A percentile compares a stretch with the other conserved stretches of the same genome.
phyloP scores from a whole-genome alignment of 495 filamentous ascomycete species.

The Bathelium albidoporum region DNA sequence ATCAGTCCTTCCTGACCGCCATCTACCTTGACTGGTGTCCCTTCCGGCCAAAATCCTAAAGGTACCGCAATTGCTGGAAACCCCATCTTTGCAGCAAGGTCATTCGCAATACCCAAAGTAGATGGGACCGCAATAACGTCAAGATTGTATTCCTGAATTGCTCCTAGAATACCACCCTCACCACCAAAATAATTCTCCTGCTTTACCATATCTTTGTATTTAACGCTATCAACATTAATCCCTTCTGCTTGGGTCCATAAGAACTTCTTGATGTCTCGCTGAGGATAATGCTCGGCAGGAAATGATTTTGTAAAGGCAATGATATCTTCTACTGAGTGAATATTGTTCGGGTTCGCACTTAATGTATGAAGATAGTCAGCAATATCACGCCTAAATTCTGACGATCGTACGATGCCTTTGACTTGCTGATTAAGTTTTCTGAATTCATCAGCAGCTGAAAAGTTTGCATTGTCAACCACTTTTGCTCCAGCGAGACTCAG shows the following conservation, averaged over 20 bases:
- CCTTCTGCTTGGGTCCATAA: not conserved
- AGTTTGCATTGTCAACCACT: not conserved
- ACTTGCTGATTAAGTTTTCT: not conserved
- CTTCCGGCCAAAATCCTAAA: not conserved
- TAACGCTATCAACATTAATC: not conserved
- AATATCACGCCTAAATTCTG: not conserved
- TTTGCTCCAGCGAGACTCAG: not conserved
- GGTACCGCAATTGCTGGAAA: not conserved
- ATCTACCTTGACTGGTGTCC: not conserved
- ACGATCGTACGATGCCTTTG: not conserved
- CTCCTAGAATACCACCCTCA: not conserved
- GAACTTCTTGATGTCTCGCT: not conserved
- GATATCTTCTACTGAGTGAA: not conserved
- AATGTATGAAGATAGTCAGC: not conserved
- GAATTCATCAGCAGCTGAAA: not conserved
- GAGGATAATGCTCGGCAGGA: not conserved
- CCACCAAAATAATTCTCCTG: not conserved
- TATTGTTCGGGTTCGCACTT: not conserved
- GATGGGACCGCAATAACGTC: not conserved
- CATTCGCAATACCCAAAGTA: not conserved
- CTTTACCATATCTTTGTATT: not conserved
- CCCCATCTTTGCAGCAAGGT: not conserved
- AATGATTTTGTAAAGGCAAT: not conserved
- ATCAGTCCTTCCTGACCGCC: not conserved
- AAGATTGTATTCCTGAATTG: not conserved